Percentiles rank a stretch among this genome's conserved stretches.
phyloP scores from a whole-genome alignment of 2,329 filamentous ascomycete species.

The Colletotrichum sp. region DNA sequence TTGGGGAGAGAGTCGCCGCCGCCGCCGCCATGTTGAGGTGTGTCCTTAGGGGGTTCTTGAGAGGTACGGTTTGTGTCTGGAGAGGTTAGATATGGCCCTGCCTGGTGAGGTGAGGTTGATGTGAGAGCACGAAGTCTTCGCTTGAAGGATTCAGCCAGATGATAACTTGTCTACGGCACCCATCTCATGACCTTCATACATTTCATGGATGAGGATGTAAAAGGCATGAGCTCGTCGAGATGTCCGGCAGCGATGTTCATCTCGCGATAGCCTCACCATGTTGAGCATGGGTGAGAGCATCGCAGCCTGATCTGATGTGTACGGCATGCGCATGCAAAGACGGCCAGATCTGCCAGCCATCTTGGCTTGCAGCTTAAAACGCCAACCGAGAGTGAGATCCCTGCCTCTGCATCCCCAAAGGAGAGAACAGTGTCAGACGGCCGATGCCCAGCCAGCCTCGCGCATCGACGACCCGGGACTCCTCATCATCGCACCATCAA shows the following conservation, averaged over 20 bases:
- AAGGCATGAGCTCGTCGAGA: not conserved
- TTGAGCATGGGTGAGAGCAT: not conserved
- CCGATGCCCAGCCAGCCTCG: not conserved
- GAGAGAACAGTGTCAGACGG: not conserved
- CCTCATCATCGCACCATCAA: not conserved
- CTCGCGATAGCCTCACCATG: not conserved
- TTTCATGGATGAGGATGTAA: not conserved
- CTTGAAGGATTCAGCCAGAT: not conserved
- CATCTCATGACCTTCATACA: not conserved
- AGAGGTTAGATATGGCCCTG: not conserved
- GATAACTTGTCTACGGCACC: not conserved
- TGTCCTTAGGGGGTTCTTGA: not conserved
- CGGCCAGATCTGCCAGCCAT: not conserved
- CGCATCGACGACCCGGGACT: not conserved
- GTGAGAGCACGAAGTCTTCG: not conserved
- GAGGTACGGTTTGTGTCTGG: not conserved
- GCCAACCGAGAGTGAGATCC: not conserved
- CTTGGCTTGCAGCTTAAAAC: constrained; percentile 4
- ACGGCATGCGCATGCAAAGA: not conserved
- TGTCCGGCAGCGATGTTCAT: not conserved
- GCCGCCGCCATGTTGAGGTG: constrained; percentile 23
- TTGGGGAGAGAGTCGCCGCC: constrained; percentile 38
- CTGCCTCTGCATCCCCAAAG: not conserved
- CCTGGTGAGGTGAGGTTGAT: not conserved
- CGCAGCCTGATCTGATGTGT: not conserved